phyloP scores from a whole-genome alignment of 2,329 filamentous ascomycete genomes.

The Alternaria sp. region DNA sequence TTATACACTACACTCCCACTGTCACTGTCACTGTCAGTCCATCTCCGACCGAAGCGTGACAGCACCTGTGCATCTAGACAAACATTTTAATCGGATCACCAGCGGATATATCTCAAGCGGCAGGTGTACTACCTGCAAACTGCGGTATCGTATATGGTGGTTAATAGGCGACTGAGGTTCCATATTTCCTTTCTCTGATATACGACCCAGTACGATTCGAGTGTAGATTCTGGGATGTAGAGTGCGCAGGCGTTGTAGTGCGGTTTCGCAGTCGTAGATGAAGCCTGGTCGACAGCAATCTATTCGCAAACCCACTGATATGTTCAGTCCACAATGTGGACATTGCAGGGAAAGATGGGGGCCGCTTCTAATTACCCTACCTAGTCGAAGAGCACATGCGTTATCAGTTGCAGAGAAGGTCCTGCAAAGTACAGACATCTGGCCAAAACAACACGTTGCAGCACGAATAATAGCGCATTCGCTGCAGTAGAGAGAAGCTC shows the following conservation, averaged over 20 bases:
- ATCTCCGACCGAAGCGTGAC: neutral
- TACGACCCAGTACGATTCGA: neutral
- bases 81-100: neutral
- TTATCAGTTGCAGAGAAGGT: constrained; percentile 12
- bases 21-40: neutral
- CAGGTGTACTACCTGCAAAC: neutral
- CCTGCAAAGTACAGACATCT: constrained; percentile 8
- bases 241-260: neutral
- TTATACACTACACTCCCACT: neutral
- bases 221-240: neutral
- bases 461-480: neutral
- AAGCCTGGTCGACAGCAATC: neutral
- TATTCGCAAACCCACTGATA: neutral
- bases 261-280: neutral
- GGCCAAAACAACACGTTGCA: neutral
- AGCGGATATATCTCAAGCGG: neutral
- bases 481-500: neutral
- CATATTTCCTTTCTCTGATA: neutral
- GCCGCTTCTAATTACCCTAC: neutral
- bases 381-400: neutral
- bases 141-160: neutral
- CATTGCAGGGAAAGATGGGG: constrained; percentile 9
- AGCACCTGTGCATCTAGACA: neutral
- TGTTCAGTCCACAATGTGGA: neutral
- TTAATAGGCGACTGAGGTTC: neutral